These are phyloP conservation scores for Ustilago nuda DNA, from an alignment of 1,284 basidiomycete species.

Conservation along the genomic window DNA sequence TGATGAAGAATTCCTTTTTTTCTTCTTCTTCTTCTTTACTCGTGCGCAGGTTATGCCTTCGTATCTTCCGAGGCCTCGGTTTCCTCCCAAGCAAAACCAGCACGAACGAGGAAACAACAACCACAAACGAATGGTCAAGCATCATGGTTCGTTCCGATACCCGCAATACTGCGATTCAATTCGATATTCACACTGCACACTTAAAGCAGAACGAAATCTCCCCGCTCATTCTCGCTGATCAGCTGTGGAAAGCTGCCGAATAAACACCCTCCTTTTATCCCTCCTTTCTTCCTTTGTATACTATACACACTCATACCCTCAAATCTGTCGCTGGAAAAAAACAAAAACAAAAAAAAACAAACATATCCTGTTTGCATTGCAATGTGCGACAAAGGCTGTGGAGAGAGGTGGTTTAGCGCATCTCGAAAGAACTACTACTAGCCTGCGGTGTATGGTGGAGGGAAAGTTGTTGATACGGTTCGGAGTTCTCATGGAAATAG, in stretches of 20 bases:
- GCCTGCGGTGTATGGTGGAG: constrained; percentile 70
- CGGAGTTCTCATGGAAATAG: constrained; percentile 91
- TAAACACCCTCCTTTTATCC: constrained; percentile 3
- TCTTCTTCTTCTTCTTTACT: neutral
- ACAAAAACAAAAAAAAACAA: too few relatives aligned
- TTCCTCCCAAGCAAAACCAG: constrained; percentile 48
- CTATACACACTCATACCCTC: constrained; percentile 1
- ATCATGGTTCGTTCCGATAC: constrained; percentile 54
- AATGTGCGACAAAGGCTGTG: neutral
- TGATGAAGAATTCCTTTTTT: too few relatives aligned
- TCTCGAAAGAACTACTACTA: constrained; percentile 69
- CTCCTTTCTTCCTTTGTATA: neutral
- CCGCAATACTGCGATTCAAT: constrained; percentile 55
- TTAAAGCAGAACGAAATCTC: constrained; percentile 39
- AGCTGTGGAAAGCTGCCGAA: constrained; percentile 58
- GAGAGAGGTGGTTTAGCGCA: constrained; percentile 61
- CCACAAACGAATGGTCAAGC: constrained; percentile 34
- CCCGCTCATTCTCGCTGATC: constrained; percentile 46
- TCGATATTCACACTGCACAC: constrained; percentile 44
- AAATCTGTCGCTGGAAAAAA: neutral
- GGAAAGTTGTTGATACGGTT: constrained; percentile 76
- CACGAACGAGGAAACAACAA: neutral
- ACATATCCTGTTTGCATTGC: neutral
- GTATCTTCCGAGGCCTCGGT: constrained; percentile 56
- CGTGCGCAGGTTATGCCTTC: constrained; percentile 37